Percentiles rank a stretch among this genome's conserved stretches.
Conservation (phyloP, 371 early-diverging fungal genomes). For the Zopfochytrium polystomum region DNA sequence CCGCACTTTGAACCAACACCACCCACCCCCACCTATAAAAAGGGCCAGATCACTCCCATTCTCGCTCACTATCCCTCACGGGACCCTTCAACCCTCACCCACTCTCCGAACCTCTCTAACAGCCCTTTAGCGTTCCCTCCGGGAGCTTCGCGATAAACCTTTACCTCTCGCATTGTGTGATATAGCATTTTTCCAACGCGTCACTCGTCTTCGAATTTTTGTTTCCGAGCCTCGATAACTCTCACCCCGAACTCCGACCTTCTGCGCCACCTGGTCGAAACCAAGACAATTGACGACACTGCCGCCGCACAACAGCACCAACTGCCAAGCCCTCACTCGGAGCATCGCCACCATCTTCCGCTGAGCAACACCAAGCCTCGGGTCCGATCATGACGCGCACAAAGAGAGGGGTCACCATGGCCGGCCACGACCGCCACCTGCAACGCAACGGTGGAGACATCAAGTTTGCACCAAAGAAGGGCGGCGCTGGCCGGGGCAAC, state of each 20-base stretch:
- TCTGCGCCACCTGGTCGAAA: no score
- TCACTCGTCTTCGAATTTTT: background rate
- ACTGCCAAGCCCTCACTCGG: background rate
- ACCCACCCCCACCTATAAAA: no score
- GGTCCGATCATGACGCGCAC: constrained; percentile 10
- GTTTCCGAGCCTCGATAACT: background rate
- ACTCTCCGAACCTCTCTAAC: no score
- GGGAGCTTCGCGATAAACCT: no score
- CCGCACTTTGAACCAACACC: background rate
- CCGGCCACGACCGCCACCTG: constrained; percentile 6
- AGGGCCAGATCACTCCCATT: no score
- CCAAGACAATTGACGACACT: no score
- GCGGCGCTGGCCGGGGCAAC: constrained; percentile 7
- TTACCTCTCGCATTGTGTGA: no score
- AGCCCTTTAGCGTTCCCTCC: no score
- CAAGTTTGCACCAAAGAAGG: background rate
- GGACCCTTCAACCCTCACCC: no score
- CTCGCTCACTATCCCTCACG: no score
- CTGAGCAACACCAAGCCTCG: background rate
- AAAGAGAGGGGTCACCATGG: background rate
- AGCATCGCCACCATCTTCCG: background rate
- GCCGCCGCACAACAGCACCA: background rate
- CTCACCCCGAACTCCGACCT: background rate
- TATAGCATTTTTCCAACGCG: background rate
- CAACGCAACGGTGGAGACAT: constrained; percentile 16